Base-by-base conservation (phyloP, 345 rosid genomes). In the Cochlearia excelsa region DNA sequence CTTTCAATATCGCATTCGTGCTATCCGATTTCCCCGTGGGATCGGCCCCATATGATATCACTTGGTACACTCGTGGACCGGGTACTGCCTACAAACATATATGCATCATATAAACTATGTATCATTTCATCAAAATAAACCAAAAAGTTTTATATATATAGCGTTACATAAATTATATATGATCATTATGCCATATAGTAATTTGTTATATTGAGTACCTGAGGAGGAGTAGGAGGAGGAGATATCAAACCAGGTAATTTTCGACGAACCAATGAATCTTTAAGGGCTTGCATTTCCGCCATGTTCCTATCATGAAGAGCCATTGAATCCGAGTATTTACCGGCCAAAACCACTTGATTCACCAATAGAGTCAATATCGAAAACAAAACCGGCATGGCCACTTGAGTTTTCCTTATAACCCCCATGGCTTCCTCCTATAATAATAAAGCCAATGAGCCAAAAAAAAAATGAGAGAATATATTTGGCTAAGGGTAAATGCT, bases 31-130 rank as follows among this genome's bases (percentile, higher is more conserved):
- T 77, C 35, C 99, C 96, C 0, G 83, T 74, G 7, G 95, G 95
- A 73, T 93, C 97, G 6, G 96, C 99, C 1, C 97, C 99, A 61
- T 82, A 93, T 4, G 81, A 46, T 52, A 82, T 84, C 37, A 78
- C 82, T 0, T 10, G 38, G 34, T 80, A 88, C 27, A 82, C 79
- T 1, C 70, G 70, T 1, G 84, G 72, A 42, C 69, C 58, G 0
- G 69, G 49, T 40, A 7, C 47, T 37, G 46, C 80, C 88, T 76
- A 62, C 58, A 16, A 16, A 16, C 23, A 16, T 16, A 16, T 16
- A 16, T 16, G 23, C 23, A 41, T 48, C 40, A 54, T 5, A 46
- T 54, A 33, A 5, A 37, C 7, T 37, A 3, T 37, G 40, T 37
- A 51, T 48, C 28, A 47, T 47, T 46, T 10, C 40, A 49, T 35